Percentiles rank a stretch among this genome's conserved stretches.
These are phyloP conservation scores for Flaveria bidentis DNA, from an alignment of 129 eudicot genomes.

Conservation along the genomic window DNA sequence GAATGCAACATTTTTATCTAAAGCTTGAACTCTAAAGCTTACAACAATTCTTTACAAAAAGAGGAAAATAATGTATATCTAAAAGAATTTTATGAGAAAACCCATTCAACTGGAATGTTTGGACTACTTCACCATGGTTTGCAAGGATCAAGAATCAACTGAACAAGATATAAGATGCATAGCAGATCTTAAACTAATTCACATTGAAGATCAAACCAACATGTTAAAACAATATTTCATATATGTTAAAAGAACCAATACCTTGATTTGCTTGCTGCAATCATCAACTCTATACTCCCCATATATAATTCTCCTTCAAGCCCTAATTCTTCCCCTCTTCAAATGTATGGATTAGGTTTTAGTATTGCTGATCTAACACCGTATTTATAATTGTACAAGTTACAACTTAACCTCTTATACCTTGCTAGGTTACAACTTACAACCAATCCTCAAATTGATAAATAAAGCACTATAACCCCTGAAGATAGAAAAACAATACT, in stretches of 20 bases:
- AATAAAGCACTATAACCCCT: slow-evolving; percentile 23
- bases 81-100: background rate
- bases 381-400: slow-evolving; percentile 18
- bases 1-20: background rate
- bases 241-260: background rate
- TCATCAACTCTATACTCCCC: background rate
- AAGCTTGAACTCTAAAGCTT: background rate
- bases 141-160: slow-evolving; percentile 5
- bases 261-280: background rate
- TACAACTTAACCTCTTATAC: slow-evolving; percentile 18
- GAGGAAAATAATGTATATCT: background rate
- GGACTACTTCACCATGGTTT: background rate
- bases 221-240: background rate
- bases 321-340: slow-evolving; percentile 15
- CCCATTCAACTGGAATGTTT: slow-evolving; percentile 5
- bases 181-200: background rate
- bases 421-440: background rate
- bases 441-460: slow-evolving; percentile 10
- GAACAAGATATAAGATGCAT: background rate
- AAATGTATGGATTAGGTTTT: slow-evolving; percentile 6
- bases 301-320: background rate
- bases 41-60: background rate
- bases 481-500: background rate
- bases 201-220: background rate
- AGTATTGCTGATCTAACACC: slow-evolving; percentile 5